These are phyloP conservation scores for Suillus subalutaceus DNA, from an alignment of 768 basidiomycete species.

Conservation along the genomic window DNA sequence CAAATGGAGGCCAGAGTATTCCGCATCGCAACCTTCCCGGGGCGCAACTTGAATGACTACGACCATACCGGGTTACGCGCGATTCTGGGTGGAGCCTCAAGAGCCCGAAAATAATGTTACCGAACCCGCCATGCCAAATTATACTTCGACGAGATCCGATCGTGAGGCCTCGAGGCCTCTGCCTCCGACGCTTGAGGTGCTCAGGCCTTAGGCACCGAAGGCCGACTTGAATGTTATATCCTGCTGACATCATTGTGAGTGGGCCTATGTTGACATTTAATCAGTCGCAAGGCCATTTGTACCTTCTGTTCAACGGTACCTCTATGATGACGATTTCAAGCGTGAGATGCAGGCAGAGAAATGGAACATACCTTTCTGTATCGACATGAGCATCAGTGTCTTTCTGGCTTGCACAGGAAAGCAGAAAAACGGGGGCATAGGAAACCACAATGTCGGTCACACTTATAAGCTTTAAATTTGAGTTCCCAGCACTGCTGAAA, in stretches of 20 bases:
- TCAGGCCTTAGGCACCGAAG: background rate
- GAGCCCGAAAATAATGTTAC: background rate
- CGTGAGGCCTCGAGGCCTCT: background rate
- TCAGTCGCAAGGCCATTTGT: background rate
- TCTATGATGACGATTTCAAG: background rate
- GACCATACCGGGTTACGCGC: background rate
- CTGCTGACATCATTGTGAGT: background rate
- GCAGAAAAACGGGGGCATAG: no score
- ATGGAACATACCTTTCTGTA: background rate
- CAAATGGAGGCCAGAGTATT: background rate
- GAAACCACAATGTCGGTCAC: no score
- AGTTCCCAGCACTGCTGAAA: background rate
- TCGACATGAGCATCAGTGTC: no score
- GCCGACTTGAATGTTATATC: background rate
- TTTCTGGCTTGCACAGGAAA: background rate
- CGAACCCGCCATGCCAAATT: no score
- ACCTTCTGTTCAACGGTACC: background rate
- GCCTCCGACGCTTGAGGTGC: background rate
- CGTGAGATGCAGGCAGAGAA: background rate
- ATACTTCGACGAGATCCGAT: background rate
- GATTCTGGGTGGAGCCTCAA: background rate
- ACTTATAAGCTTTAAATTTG: background rate
- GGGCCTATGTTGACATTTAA: background rate
- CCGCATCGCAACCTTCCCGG: background rate
- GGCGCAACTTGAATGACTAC: background rate